phyloP scores from a whole-genome alignment of 495 filamentous ascomycete species.

The Penicillium ochrochloron region DNA sequence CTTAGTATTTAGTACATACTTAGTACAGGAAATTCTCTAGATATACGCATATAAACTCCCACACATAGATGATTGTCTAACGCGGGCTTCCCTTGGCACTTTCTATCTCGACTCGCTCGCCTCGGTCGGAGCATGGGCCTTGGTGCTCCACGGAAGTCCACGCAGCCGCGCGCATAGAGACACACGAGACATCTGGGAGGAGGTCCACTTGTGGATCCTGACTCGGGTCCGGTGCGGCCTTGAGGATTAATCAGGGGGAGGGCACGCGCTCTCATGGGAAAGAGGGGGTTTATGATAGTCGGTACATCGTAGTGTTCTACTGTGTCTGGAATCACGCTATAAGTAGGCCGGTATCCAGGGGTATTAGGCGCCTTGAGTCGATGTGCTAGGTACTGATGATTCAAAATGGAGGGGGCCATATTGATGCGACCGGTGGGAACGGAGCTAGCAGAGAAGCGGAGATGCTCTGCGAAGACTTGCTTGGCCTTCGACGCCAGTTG shows the following conservation, averaged over 20 bases:
- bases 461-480: neutral
- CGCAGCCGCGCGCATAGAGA: slow-evolving; percentile 36
- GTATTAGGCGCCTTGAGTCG: too few relatives aligned
- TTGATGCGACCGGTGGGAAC: neutral
- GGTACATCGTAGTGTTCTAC: too few relatives aligned
- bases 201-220: slow-evolving; percentile 29
- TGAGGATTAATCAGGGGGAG: neutral
- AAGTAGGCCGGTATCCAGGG: too few relatives aligned
- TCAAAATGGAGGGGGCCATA: too few relatives aligned
- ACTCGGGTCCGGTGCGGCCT: neutral
- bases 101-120: neutral
- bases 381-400: too few relatives aligned
- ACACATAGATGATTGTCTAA: neutral
- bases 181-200: neutral
- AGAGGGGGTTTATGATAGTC: neutral
- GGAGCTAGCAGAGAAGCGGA: neutral
- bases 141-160: slow-evolving; percentile 6
- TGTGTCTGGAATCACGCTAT: too few relatives aligned
- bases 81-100: neutral
- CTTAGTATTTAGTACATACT: neutral
- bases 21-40: neutral
- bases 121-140: slow-evolving; percentile 4
- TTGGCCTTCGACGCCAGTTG: neutral
- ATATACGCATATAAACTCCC: neutral
- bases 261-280: neutral